Conservation (phyloP, 495 filamentous ascomycete genomes). For the Annulohypoxylon stygium region DNA sequence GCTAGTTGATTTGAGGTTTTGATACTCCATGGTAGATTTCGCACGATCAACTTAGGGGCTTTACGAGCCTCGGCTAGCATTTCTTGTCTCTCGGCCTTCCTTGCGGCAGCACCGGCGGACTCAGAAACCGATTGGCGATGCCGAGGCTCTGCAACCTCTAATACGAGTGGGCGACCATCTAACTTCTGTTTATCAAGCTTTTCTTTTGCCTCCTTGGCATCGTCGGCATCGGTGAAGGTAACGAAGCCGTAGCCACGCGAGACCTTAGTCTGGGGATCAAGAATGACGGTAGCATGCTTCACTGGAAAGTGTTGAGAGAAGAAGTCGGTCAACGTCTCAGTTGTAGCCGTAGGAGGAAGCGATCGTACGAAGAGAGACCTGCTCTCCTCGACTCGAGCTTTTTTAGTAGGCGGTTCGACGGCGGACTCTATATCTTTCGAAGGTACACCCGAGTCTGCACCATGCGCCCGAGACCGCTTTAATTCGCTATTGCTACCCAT, state of each 20-base stretch:
- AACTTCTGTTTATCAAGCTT: conserved; percentile 81
- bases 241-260: conserved; percentile 97
- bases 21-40: conserved; percentile 97
- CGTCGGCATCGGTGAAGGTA: conserved; percentile 92
- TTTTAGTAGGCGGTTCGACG: conserved; percentile 57
- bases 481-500: conserved; percentile 55
- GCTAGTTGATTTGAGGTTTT: conserved; percentile 84
- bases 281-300: conserved; percentile 91
- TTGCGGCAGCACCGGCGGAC: conserved; percentile 52
- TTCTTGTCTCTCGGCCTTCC: conserved; percentile 71
- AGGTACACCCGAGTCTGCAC: conserved; percentile 44
- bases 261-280: conserved; percentile 81
- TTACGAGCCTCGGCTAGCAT: conserved; percentile 66
- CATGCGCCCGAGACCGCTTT: conserved; percentile 48
- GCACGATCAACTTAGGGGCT: conserved; percentile 88
- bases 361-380: conserved; percentile 91
- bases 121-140: conserved; percentile 71
- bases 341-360: conserved; percentile 81
- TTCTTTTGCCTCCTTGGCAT: conserved; percentile 81
- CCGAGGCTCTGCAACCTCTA: conserved; percentile 89
- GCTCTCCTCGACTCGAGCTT: conserved; percentile 62
- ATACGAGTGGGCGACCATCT: conserved; percentile 81
- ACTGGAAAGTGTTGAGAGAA: conserved; percentile 95
- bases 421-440: conserved; percentile 34
- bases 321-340: conserved; percentile 82